A percentile compares a stretch with the other conserved stretches of the same genome.
These are phyloP conservation scores for Alliaria petiolata DNA, from an alignment of 345 rosid genomes.

Conservation along the genomic window DNA sequence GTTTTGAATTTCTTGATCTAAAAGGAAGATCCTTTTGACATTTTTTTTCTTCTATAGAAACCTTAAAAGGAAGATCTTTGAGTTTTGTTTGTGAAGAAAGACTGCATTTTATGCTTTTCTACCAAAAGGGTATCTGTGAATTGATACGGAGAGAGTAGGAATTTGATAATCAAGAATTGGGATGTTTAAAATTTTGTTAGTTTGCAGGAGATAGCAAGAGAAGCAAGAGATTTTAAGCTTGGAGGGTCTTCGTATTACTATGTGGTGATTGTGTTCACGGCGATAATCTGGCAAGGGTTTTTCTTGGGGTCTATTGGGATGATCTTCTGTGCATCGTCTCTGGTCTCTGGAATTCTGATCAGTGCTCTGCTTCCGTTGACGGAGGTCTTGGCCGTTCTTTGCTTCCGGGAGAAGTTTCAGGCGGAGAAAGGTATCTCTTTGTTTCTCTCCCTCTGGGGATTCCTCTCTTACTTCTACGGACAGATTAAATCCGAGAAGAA, in stretches of 20 bases:
- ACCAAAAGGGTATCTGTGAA: neutral
- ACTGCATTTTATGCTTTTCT: neutral
- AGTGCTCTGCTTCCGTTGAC: conserved; percentile 50
- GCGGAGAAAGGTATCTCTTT: conserved; percentile 65
- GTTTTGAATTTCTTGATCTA: neutral
- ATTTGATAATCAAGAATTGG: neutral
- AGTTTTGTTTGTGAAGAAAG: neutral
- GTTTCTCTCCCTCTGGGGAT: conserved; percentile 67
- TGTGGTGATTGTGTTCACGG: conserved; percentile 36
- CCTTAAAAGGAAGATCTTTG: neutral
- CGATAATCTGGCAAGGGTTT: conserved; percentile 43
- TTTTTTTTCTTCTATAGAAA: too few species aligned
- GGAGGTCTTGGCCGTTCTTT: conserved; percentile 55
- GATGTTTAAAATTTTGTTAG: neutral
- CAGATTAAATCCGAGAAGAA: conserved; percentile 30
- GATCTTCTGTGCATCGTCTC: conserved; percentile 46
- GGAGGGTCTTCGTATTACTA: conserved; percentile 48
- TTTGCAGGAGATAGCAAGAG: conserved; percentile 48
- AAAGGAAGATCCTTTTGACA: too few species aligned
- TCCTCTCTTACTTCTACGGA: conserved; percentile 64
- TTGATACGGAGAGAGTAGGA: neutral
- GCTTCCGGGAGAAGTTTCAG: conserved; percentile 56
- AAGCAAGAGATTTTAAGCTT: conserved; percentile 45
- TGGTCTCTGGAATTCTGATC: conserved; percentile 46
- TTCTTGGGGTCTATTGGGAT: conserved; percentile 60